phyloP scores from a whole-genome alignment of 192 early-diverging fungal species.

The Podila clonocystis region DNA sequence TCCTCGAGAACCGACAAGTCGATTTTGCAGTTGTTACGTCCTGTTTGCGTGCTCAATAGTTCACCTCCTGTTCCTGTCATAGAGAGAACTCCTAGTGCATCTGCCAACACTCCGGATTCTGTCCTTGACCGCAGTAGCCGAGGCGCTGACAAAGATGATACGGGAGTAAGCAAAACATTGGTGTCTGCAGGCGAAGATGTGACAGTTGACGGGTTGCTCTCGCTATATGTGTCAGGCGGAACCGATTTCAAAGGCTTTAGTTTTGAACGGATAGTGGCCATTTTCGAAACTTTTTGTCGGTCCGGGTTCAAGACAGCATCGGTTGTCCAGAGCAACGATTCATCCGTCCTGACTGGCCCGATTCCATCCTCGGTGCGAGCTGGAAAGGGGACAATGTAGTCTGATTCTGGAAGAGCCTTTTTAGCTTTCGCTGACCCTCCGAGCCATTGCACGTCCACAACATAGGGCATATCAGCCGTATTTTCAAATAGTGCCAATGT shows the following conservation, averaged over 20 bases:
- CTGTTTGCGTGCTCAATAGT: not conserved
- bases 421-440: constrained; percentile 11
- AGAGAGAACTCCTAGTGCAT: constrained; percentile 28
- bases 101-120: constrained; percentile 26
- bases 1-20: not conserved
- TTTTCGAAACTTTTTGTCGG: not conserved
- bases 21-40: not conserved
- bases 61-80: not conserved
- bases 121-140: constrained; percentile 14
- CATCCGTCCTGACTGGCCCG: constrained; percentile 6
- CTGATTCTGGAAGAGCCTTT: constrained; percentile 23
- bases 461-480: constrained; percentile 10
- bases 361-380: constrained; percentile 22
- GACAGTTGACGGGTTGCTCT: not conserved
- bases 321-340: constrained; percentile 25
- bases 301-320: not conserved
- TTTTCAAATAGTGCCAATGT: constrained; percentile 18
- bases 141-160: constrained; percentile 5
- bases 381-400: constrained; percentile 42
- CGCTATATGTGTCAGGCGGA: not conserved
- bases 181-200: not conserved
- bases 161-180: not conserved
- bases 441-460: constrained; percentile 36
- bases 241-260: not conserved
- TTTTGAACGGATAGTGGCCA: not conserved